Percentiles rank a stretch among this genome's conserved stretches.
Conservation (phyloP, 2,329 filamentous ascomycete genomes). For the Cordyceps fumosorosea region DNA sequence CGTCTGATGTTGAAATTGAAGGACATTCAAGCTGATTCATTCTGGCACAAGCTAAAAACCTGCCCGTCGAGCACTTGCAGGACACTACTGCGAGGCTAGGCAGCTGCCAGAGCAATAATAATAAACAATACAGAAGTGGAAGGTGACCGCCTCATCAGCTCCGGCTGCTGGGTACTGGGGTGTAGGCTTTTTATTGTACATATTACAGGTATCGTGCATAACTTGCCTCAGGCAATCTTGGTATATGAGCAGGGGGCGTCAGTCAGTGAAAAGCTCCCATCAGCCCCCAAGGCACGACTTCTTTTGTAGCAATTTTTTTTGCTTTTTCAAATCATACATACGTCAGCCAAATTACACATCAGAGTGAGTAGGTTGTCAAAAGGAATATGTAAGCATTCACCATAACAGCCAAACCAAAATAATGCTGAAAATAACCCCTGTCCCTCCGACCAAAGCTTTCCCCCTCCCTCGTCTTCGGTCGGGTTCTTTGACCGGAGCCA, state of each 20-base stretch:
- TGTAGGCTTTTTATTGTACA: not conserved
- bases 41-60: not conserved
- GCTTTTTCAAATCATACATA: not conserved
- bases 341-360: not conserved
- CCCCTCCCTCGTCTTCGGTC: too few species aligned
- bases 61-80: not conserved
- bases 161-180: not conserved
- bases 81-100: constrained; percentile 11
- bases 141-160: not conserved
- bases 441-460: not conserved
- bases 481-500: not conserved
- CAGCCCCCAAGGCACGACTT: not conserved
- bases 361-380: not conserved
- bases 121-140: not conserved
- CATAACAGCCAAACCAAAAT: not conserved
- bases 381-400: not conserved
- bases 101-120: not conserved
- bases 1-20: not conserved
- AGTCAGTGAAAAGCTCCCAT: too few species aligned
- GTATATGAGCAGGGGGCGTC: not conserved
- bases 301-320: not conserved
- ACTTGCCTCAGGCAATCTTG: not conserved
- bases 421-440: not conserved
- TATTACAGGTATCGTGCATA: not conserved
- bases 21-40: not conserved